These are phyloP conservation scores for Kuraishia floccosa DNA, from an alignment of 805 yeast species.

Conservation along the genomic window DNA sequence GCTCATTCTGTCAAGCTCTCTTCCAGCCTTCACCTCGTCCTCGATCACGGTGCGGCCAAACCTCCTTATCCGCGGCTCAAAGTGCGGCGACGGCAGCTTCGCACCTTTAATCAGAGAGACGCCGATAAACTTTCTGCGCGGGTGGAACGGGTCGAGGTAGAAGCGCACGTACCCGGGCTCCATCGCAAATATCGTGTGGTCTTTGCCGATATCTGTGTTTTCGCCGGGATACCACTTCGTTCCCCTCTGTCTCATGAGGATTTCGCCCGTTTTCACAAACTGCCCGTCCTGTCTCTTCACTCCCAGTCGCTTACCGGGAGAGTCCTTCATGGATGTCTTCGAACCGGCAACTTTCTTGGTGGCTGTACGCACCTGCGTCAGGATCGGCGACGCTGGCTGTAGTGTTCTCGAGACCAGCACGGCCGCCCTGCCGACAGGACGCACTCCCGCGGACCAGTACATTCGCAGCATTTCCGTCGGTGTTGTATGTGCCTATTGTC, in stretches of 20 bases:
- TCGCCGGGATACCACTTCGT: conserved; percentile 93
- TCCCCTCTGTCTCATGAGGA: conserved; percentile 90
- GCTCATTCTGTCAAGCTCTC: conserved; percentile 50
- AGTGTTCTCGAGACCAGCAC: no score
- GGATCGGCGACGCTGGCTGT: no score
- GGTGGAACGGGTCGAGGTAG: conserved; percentile 94
- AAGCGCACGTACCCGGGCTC: conserved; percentile 93
- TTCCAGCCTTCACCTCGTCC: conserved; percentile 36
- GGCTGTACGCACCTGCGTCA: conserved; percentile 63
- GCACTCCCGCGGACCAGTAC: no score
- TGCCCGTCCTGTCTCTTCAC: conserved; percentile 79
- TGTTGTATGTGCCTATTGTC: no score
- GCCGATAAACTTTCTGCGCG: conserved; percentile 83
- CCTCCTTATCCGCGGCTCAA: conserved; percentile 79
- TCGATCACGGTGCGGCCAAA: conserved; percentile 56
- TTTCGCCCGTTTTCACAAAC: conserved; percentile 71
- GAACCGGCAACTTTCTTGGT: conserved; percentile 94
- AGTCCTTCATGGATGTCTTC: conserved; percentile 86
- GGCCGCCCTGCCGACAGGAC: no score
- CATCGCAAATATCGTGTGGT: conserved; percentile 81
- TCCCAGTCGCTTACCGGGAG: conserved; percentile 91
- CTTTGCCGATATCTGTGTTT: conserved; percentile 81
- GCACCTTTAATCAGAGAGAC: conserved; percentile 59
- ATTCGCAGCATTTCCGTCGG: no score
- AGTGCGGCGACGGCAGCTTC: conserved; percentile 78